Conservation (phyloP, 129 eudicot genomes). For the Kitagawia praeruptora region DNA sequence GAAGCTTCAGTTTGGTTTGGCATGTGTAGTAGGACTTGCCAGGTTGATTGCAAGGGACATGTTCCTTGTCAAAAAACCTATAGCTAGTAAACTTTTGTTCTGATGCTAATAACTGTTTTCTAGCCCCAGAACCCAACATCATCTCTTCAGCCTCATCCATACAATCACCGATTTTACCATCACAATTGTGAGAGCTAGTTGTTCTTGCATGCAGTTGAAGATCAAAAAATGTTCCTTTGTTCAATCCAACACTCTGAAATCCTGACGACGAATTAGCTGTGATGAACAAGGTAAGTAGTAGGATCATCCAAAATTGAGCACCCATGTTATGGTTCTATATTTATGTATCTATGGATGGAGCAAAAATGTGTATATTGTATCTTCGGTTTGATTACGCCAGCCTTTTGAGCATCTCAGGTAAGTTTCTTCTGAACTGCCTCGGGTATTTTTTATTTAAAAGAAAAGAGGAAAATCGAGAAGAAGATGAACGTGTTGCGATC, state of each 20-base stretch:
- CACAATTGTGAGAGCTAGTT: not conserved
- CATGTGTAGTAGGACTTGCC: conserved; percentile 1
- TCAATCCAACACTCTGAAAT: not conserved
- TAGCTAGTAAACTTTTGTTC: not conserved
- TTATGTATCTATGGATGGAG: not conserved
- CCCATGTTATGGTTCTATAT: not conserved
- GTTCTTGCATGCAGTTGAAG: not conserved
- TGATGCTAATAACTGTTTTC: not conserved
- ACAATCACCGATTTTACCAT: not conserved
- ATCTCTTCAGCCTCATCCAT: not conserved
- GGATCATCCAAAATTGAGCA: not conserved
- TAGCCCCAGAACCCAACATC: conserved; percentile 1
- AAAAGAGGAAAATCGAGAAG: too few relatives aligned
- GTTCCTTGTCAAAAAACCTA: not conserved
- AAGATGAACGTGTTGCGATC: not conserved
- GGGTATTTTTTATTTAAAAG: too few relatives aligned
- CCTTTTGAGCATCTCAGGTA: not conserved
- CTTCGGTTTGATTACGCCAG: not conserved
- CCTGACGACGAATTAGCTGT: not conserved
- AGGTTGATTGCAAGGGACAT: not conserved
- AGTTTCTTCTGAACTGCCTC: too few relatives aligned
- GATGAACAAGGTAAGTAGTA: not conserved
- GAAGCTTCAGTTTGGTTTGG: not conserved
- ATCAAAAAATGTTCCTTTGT: not conserved
- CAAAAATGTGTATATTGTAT: not conserved